Conservation (phyloP, 306 rosid genomes). For the Begonia peltatifolia region DNA sequence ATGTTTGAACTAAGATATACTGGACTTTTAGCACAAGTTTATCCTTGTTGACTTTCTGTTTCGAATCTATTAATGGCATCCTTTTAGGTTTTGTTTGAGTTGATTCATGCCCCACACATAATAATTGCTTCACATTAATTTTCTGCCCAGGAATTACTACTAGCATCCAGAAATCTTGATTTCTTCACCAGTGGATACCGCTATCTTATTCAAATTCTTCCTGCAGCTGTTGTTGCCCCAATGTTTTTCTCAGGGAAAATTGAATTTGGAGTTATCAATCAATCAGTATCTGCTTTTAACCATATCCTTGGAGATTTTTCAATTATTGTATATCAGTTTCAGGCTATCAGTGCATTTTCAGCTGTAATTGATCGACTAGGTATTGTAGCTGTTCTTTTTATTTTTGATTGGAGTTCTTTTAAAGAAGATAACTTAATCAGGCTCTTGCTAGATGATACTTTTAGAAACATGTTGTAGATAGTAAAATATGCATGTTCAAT, state of each 20-base stretch:
- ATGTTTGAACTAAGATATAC: too few species aligned
- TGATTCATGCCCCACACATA: background rate
- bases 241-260: constrained; percentile 93
- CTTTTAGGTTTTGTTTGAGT: background rate
- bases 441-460: background rate
- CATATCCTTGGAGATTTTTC: constrained; percentile 91
- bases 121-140: constrained; percentile 4
- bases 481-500: too few species aligned
- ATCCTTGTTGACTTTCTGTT: too few species aligned
- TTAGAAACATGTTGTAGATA: too few species aligned
- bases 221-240: constrained; percentile 97
- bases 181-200: constrained; percentile 94
- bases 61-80: background rate
- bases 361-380: constrained; percentile 95
- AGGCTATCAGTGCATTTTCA: constrained; percentile 89
- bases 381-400: constrained; percentile 9
- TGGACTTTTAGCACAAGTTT: too few species aligned
- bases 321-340: constrained; percentile 83
- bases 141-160: constrained; percentile 55
- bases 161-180: constrained; percentile 88
- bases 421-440: background rate
- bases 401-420: too few species aligned
- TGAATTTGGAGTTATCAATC: constrained; percentile 95
- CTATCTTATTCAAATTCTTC: constrained; percentile 85
- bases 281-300: constrained; percentile 91